phyloP scores from a whole-genome alignment of 768 basidiomycete genomes.

The Collybia mongolica region DNA sequence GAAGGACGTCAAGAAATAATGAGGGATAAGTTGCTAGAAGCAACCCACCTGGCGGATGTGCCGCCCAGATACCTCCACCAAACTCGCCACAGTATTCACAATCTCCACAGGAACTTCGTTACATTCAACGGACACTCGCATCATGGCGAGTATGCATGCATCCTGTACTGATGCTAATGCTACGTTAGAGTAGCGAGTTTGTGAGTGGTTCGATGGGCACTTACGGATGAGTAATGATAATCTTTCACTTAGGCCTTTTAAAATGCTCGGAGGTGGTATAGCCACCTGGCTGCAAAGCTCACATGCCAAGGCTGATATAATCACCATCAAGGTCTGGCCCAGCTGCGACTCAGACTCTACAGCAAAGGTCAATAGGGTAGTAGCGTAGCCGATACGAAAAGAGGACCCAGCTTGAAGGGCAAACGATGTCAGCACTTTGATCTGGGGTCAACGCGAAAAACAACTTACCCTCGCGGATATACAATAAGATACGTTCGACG shows the following conservation, averaged over 20 bases:
- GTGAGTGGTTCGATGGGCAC: constrained; percentile 14
- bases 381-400: constrained; percentile 43
- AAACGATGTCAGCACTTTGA: constrained; percentile 2
- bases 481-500: constrained; percentile 54
- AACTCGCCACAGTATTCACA: constrained; percentile 35
- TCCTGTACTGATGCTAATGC: constrained; percentile 71
- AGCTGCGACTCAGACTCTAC: constrained; percentile 32
- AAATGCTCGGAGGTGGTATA: constrained; percentile 46
- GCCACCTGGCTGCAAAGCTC: constrained; percentile 56
- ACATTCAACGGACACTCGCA: constrained; percentile 62
- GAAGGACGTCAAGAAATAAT: constrained; percentile 6
- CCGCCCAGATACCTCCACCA: constrained; percentile 44
- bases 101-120: constrained; percentile 50
- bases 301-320: constrained; percentile 66
- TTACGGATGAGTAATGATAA: constrained; percentile 42
- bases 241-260: constrained; percentile 43
- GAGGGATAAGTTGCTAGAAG: neutral
- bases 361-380: constrained; percentile 43
- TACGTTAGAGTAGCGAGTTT: constrained; percentile 4
- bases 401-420: constrained; percentile 30
- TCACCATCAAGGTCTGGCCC: constrained; percentile 62
- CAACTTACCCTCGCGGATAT: constrained; percentile 48
- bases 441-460: constrained; percentile 1
- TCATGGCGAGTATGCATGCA: constrained; percentile 67
- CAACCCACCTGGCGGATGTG: constrained; percentile 57